Conservation (phyloP, 2,329 filamentous ascomycete genomes). For the Zalaria sp. region DNA sequence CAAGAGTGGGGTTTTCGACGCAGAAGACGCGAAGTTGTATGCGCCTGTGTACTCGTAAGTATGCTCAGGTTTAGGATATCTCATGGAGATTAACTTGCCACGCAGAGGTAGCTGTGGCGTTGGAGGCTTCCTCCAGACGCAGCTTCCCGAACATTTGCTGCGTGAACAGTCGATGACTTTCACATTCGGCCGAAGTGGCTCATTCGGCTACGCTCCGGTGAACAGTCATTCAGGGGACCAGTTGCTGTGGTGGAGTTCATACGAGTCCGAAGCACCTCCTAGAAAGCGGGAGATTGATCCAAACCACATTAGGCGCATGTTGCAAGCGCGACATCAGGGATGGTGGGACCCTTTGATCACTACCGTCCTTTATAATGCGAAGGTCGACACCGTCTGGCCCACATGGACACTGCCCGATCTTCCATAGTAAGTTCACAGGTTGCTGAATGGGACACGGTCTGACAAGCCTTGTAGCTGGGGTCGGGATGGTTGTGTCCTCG, state of each 20-base stretch:
- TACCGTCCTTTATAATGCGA: not conserved
- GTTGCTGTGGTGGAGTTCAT: not conserved
- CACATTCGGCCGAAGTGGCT: not conserved
- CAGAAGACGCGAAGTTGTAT: not conserved
- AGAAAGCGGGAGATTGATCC: not conserved
- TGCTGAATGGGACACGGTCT: not conserved
- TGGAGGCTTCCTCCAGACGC: not conserved
- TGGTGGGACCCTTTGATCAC: not conserved
- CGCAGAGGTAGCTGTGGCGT: not conserved
- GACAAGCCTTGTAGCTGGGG: not conserved
- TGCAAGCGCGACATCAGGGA: not conserved
- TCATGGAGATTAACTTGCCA: not conserved
- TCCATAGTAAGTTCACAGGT: not conserved
- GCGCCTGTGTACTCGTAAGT: not conserved
- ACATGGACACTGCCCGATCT: not conserved
- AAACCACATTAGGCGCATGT: not conserved
- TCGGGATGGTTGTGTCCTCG: conserved; percentile 22
- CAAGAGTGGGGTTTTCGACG: not conserved
- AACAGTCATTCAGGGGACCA: not conserved
- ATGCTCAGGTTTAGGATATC: not conserved
- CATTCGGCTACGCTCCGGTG: not conserved
- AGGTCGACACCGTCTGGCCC: not conserved
- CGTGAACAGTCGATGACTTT: not conserved
- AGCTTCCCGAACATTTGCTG: not conserved
- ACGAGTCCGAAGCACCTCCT: not conserved